Base-by-base conservation (phyloP, 305 asterid species). In the Rubia balearica region DNA sequence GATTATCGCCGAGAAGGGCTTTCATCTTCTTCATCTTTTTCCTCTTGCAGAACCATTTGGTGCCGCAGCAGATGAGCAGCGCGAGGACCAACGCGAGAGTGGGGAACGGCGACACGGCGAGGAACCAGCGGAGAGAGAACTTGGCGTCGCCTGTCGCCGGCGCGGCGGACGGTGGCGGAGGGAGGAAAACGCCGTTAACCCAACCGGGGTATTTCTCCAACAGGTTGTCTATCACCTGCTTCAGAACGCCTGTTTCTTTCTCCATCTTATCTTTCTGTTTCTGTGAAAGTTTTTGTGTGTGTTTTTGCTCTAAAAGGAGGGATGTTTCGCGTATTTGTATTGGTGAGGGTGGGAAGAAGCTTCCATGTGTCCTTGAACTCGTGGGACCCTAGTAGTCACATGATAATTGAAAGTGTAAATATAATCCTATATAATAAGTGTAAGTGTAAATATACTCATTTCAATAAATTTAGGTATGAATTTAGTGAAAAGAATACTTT, bases 1-100 rank as follows among this genome's bases (percentile, higher is more conserved):
- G 14, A 16, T 3, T 8, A 21, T 6, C 24, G 3, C 16, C 46
- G 4, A 65, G 55, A 48, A 65, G 45, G 38, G 46, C 36, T 42
- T 65, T 65, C 38, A 42, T 42, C n/a, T 17, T 43, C 38, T 41
- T 42, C 55, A 48, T 27, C 27, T 45, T 65, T 21, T 22, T 38
- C 33, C 38, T 10, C 27, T 65, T 65, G 55, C 22, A 65, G 55
- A 65, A 49, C 69, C 69, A 65, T 12, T 41, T 41, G 36, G 53
- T n/a, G 33, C 69, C 55, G 4, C 69, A 65, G 21, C 69, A 41
- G 14, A 65, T 6, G n/a, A 65, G 36, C 38, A 65, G 13, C 0
- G 45, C 38, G 16, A 65, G 55, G 48, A 43, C 19, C 1, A 65
- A 19, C 0, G 55, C 69, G 16, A 65, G 30, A n/a, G 55, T 42